Conservation (phyloP, 768 basidiomycete genomes). For the Vararia minispora region DNA sequence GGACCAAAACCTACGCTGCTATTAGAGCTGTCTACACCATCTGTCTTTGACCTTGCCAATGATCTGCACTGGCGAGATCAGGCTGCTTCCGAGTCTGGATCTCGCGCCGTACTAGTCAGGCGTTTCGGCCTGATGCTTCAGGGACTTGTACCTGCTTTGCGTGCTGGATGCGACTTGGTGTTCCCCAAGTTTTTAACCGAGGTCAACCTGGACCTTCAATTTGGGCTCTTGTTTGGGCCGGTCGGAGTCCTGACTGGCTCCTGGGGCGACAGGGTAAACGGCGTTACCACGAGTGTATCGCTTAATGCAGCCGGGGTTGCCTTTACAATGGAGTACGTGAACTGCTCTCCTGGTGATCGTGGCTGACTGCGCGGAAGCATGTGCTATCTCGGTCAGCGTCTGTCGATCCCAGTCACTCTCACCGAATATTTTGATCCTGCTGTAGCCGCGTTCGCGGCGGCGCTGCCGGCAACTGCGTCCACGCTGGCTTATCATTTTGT, state of each 20-base stretch:
- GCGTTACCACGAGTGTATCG: constrained; percentile 33
- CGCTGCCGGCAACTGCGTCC: constrained; percentile 45
- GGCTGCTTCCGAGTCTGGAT: constrained; percentile 44
- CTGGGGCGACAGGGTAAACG: constrained; percentile 36
- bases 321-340: constrained; percentile 45
- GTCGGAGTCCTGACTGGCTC: constrained; percentile 30
- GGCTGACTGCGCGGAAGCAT: constrained; percentile 26
- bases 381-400: constrained; percentile 43
- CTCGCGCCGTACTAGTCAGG: constrained; percentile 36
- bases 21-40: constrained; percentile 8
- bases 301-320: constrained; percentile 37
- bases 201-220: constrained; percentile 37
- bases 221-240: constrained; percentile 36
- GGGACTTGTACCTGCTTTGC: constrained; percentile 34
- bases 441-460: constrained; percentile 37
- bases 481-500: constrained; percentile 45
- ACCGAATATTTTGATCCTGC: constrained; percentile 35
- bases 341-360: constrained; percentile 12
- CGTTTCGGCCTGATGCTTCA: constrained; percentile 38
- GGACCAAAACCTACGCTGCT: constrained; percentile 9
- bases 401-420: constrained; percentile 46
- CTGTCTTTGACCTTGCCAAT: constrained; percentile 1
- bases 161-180: constrained; percentile 38
- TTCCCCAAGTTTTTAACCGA: constrained; percentile 46
- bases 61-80: constrained; percentile 15